These are phyloP conservation scores for Metschnikowia koreensis DNA, from an alignment of 805 yeast genomes.

Conservation along the genomic window DNA sequence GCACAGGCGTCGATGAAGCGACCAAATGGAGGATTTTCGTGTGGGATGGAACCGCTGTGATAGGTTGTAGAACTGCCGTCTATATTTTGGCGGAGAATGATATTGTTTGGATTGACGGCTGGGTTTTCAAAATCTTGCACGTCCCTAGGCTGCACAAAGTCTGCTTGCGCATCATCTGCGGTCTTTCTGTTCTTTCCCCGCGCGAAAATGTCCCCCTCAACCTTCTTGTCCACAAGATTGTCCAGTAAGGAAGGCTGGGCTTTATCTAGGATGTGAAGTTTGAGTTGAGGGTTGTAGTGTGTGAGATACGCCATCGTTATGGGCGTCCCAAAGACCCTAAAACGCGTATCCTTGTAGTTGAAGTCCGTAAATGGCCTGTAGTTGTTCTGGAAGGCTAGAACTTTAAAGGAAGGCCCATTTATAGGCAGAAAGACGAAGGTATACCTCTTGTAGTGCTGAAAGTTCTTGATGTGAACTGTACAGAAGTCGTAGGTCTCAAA, in stretches of 20 bases:
- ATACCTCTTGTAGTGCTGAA: constrained; percentile 27
- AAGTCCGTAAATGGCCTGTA: constrained; percentile 41
- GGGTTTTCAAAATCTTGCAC: constrained; percentile 28
- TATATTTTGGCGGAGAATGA: constrained; percentile 21
- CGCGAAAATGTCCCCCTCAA: not conserved
- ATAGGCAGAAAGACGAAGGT: constrained; percentile 27
- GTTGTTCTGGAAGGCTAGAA: constrained; percentile 35
- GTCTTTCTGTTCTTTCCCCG: constrained; percentile 1
- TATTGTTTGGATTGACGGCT: constrained; percentile 27
- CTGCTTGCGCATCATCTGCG: not conserved
- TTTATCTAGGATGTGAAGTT: constrained; percentile 33
- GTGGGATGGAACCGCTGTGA: constrained; percentile 23
- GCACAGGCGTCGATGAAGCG: constrained; percentile 28
- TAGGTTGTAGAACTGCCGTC: constrained; percentile 3
- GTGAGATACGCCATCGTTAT: constrained; percentile 29
- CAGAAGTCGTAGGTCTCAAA: constrained; percentile 37
- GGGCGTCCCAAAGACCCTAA: constrained; percentile 38
- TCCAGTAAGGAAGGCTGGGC: constrained; percentile 38
- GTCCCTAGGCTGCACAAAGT: not conserved
- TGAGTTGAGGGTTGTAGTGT: constrained; percentile 32
- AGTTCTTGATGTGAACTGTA: constrained; percentile 29
- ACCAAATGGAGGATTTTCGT: constrained; percentile 41
- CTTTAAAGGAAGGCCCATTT: constrained; percentile 22
- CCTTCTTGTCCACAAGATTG: constrained; percentile 28
- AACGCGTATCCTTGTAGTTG: constrained; percentile 33